Conservation (phyloP, 2,329 filamentous ascomycete genomes). For the Hymenoscyphus albidus region DNA sequence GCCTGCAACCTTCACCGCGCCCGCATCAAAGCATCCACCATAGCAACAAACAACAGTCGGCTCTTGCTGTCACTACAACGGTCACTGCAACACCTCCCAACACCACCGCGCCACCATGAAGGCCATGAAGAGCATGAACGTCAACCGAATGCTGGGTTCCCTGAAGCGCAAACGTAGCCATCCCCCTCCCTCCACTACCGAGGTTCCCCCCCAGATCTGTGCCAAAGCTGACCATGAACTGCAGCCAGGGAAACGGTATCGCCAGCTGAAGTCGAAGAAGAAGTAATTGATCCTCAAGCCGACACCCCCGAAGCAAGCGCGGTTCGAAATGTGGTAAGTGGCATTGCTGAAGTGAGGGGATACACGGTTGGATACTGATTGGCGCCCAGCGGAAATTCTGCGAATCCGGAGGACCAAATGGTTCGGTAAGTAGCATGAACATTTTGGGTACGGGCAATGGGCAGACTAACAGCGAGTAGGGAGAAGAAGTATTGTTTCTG, state of each 20-base stretch:
- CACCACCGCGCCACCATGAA: conserved; percentile 28
- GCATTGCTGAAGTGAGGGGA: conserved; percentile 7
- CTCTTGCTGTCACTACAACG: not conserved
- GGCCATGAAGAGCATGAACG: conserved; percentile 35
- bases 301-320: conserved; percentile 67
- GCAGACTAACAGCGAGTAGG: conserved; percentile 42
- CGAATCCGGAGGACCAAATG: conserved; percentile 63
- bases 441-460: not conserved
- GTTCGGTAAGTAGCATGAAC: conserved; percentile 43
- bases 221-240: not conserved
- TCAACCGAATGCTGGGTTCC: conserved; percentile 35
- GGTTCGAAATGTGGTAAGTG: conserved; percentile 60
- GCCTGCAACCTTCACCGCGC: not conserved
- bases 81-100: not conserved
- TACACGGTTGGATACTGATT: conserved; percentile 9
- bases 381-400: conserved; percentile 68
- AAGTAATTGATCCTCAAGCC: conserved; percentile 31
- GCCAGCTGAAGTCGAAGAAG: not conserved
- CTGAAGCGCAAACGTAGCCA: conserved; percentile 31
- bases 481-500: conserved; percentile 87
- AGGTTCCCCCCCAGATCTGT: not conserved
- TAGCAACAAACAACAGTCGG: not conserved
- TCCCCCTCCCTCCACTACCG: conserved; percentile 5
- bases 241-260: not conserved
- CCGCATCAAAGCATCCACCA: not conserved